Conservation (phyloP, 805 yeast species). For the Lipomyces orientalis region DNA sequence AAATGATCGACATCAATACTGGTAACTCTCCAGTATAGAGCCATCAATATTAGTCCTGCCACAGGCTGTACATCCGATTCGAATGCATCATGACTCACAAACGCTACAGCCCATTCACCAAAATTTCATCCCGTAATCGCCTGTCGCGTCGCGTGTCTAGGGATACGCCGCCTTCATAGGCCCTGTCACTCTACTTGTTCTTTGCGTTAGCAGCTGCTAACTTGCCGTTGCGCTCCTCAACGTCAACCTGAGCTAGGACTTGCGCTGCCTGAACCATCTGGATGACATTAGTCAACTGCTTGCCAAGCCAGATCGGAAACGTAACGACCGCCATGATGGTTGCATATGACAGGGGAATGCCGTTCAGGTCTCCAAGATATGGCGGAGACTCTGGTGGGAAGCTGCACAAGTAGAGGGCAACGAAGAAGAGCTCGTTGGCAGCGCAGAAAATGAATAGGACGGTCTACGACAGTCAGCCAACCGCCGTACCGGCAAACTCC, state of each 20-base stretch:
- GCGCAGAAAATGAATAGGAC: slow-evolving; percentile 90
- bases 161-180: neutral
- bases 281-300: slow-evolving; percentile 86
- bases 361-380: slow-evolving; percentile 41
- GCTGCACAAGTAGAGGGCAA: slow-evolving; percentile 80
- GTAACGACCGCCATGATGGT: slow-evolving; percentile 62
- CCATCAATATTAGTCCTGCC: neutral
- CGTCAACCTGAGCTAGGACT: slow-evolving; percentile 78
- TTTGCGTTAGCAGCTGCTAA: slow-evolving; percentile 6
- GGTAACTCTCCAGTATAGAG: neutral
- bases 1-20: neutral
- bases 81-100: neutral
- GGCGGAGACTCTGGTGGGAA: slow-evolving; percentile 59
- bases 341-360: slow-evolving; percentile 60
- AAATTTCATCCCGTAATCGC: neutral
- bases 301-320: slow-evolving; percentile 87
- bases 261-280: slow-evolving; percentile 88
- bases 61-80: neutral
- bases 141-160: neutral
- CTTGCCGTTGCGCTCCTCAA: slow-evolving; percentile 52
- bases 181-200: slow-evolving; percentile 14
- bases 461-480: slow-evolving; percentile 5
- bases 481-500: neutral
- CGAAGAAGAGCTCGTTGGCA: slow-evolving; percentile 89
- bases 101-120: slow-evolving; percentile 1